Conservation (phyloP, 257 asterid species). For the Solanum bulbocastanum region DNA sequence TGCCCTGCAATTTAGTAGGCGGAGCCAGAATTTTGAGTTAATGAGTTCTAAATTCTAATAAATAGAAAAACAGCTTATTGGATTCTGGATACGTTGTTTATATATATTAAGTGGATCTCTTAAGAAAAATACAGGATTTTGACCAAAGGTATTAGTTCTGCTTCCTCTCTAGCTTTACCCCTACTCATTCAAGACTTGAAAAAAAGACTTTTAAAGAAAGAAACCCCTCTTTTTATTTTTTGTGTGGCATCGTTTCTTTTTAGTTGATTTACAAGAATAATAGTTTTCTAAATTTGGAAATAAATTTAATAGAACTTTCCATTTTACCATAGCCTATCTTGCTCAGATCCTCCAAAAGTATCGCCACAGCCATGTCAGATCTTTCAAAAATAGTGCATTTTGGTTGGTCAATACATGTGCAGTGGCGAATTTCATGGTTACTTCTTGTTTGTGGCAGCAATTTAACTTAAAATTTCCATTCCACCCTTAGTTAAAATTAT, state of each 20-base stretch:
- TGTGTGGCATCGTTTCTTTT: background rate
- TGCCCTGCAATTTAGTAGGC: conserved; percentile 12
- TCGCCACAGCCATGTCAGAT: background rate
- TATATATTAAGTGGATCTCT: background rate
- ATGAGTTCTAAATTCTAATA: background rate
- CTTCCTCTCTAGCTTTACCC: background rate
- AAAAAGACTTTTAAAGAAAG: background rate
- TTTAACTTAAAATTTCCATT: background rate
- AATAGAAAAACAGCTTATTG: background rate
- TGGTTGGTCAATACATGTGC: background rate
- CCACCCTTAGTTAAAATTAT: background rate
- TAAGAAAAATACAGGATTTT: background rate
- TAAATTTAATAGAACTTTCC: too few species aligned
- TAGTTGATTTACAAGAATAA: background rate
- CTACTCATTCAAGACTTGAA: background rate
- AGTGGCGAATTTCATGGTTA: background rate
- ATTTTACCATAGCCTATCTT: too few species aligned
- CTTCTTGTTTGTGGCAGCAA: background rate
- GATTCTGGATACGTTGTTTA: background rate
- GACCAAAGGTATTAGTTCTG: background rate
- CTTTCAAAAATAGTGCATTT: background rate
- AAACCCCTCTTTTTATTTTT: background rate
- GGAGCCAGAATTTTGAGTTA: background rate
- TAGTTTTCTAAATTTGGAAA: background rate
- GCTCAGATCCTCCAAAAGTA: background rate